Conservation (phyloP, 192 early-diverging fungal species). For the Geranomyces michiganensis region DNA sequence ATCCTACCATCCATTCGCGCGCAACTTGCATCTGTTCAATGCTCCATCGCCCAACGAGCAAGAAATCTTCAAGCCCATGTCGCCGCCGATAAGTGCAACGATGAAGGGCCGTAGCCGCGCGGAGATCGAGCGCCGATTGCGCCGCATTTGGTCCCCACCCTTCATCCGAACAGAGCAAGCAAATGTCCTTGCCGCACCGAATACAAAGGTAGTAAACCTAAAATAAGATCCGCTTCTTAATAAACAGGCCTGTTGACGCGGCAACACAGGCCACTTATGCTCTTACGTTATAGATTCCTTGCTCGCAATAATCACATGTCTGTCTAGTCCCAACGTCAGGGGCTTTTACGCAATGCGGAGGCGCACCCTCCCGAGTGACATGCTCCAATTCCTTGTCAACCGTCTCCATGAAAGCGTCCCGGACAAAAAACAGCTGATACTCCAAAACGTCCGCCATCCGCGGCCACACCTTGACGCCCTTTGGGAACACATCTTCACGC, state of each 20-base stretch:
- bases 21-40: slow-evolving; percentile 16
- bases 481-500: background rate
- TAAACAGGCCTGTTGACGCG: too few species aligned
- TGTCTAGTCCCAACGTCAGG: slow-evolving; percentile 1
- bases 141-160: slow-evolving; percentile 5
- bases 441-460: background rate
- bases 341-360: slow-evolving; percentile 7
- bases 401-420: slow-evolving; percentile 1
- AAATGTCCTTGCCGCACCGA: slow-evolving; percentile 21
- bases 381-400: slow-evolving; percentile 20
- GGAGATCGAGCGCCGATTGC: background rate
- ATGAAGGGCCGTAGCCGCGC: background rate
- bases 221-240: background rate
- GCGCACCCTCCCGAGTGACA: background rate
- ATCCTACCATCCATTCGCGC: slow-evolving; percentile 12
- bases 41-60: slow-evolving; percentile 17
- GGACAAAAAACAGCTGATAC: background rate
- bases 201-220: slow-evolving; percentile 25
- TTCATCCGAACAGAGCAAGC: slow-evolving; percentile 24
- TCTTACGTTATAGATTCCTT: slow-evolving; percentile 30
- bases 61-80: background rate
- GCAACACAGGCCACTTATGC: background rate
- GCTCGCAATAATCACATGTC: slow-evolving; percentile 25
- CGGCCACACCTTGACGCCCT: background rate
- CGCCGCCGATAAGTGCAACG: background rate